Evolutionary conservation across 768 basidiomycete genomes (phyloP).

Genomic region (Suillus clintonianus): DNA sequence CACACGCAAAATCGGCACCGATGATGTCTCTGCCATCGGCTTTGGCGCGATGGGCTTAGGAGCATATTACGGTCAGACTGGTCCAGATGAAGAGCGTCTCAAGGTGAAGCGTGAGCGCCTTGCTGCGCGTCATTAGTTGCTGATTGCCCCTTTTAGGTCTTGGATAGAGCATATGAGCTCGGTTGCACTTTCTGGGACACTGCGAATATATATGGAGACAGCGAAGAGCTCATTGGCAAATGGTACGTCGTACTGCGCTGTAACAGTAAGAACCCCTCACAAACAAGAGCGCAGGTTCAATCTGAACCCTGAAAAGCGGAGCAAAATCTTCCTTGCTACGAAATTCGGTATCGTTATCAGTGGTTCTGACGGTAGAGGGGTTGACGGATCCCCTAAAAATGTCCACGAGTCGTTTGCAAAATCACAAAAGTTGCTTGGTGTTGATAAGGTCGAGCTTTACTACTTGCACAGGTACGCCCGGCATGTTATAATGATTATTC

Average conservation of each 20-base stretch:
- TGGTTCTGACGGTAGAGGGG: constrained; percentile 16
- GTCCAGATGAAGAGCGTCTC: constrained; percentile 59
- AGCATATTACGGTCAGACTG: constrained; percentile 45
- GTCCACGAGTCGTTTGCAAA: constrained; percentile 37
- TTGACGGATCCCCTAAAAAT: constrained; percentile 44
- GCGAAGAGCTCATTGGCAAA: constrained; percentile 47
- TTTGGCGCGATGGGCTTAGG: constrained; percentile 65
- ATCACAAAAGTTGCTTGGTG: constrained; percentile 44
- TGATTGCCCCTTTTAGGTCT: constrained; percentile 27
- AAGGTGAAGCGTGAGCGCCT: constrained; percentile 38
- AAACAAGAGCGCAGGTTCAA: constrained; percentile 38
- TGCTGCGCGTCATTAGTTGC: too few relatives aligned
- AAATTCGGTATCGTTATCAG: constrained; percentile 48
- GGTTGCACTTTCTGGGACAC: constrained; percentile 53
- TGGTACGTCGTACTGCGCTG: constrained; percentile 30
- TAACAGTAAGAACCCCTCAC: neutral
- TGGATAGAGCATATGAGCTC: constrained; percentile 41
- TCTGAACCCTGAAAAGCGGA: constrained; percentile 42
- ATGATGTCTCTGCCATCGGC: constrained; percentile 53
- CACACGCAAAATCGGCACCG: constrained; percentile 47
- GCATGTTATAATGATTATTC: too few relatives aligned
- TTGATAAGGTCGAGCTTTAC: constrained; percentile 46
- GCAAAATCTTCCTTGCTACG: constrained; percentile 61
- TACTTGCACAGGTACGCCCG: constrained; percentile 42
- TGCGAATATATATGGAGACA: constrained; percentile 43